Conservation (phyloP, 371 early-diverging fungal species). For the Paraphysoderma sedebokerense region DNA sequence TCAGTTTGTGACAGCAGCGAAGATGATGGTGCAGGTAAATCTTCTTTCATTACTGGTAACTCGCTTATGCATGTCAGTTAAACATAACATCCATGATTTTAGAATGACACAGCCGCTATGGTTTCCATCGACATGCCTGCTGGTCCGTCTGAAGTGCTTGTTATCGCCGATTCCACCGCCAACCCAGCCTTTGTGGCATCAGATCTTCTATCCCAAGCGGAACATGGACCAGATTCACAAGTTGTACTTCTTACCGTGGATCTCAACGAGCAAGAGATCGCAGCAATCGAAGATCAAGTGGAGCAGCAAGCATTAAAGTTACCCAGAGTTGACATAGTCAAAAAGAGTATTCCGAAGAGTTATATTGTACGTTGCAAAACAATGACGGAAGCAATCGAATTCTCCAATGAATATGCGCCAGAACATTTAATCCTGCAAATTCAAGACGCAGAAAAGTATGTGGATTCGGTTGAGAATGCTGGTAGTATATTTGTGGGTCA, state of each 20-base stretch:
- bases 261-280: slow-evolving; percentile 38
- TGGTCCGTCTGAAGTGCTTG: slow-evolving; percentile 91
- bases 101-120: slow-evolving; percentile 79
- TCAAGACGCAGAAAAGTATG: slow-evolving; percentile 43
- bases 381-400: slow-evolving; percentile 59
- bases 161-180: slow-evolving; percentile 71
- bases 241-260: slow-evolving; percentile 83
- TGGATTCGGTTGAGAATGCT: slow-evolving; percentile 60
- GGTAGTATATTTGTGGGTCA: slow-evolving; percentile 93
- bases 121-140: slow-evolving; percentile 97
- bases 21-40: slow-evolving; percentile 73
- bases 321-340: slow-evolving; percentile 78
- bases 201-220: slow-evolving; percentile 90
- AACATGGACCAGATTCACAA: slow-evolving; percentile 90
- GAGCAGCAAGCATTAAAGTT: slow-evolving; percentile 62
- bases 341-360: slow-evolving; percentile 68
- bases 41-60: not conserved
- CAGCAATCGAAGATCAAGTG: slow-evolving; percentile 58
- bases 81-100: not conserved
- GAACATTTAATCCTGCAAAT: slow-evolving; percentile 92
- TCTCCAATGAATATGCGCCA: slow-evolving; percentile 90
- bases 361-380: slow-evolving; percentile 47
- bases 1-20: slow-evolving; percentile 96
- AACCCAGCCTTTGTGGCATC: slow-evolving; percentile 85
- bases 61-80: not conserved